Base-by-base conservation (phyloP, 2,329 filamentous ascomycete species). In the Geoglossum cookeanum region DNA sequence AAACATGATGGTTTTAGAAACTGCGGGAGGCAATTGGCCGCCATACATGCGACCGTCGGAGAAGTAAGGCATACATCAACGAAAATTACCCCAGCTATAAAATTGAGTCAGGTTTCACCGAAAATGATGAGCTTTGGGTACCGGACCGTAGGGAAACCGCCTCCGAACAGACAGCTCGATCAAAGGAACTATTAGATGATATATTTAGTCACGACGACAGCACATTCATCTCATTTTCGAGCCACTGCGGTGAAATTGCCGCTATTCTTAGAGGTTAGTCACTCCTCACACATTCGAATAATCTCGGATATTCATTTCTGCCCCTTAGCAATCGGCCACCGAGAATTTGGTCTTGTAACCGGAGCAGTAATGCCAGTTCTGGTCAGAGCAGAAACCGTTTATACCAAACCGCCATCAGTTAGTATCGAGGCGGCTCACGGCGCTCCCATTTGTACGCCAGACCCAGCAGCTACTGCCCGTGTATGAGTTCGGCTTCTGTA, bases 321-420 rank as follows among this genome's bases (percentile, higher is more conserved):
- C 48, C 6, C 37, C 65, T 8, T 29, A 55, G 79, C 79, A 0
- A 68, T 85, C 3, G 75, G 76, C 55, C 83, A 87, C 63, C 74
- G 76, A n/a, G 61, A 68, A 2, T 87, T 86, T 65, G 66, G 70
- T 1, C 70, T 87, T 11, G 72, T 71, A n/a, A 87, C 84, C 0
- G 83, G 84, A 7, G 77, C 80, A 58, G 76, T 83, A 6, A 82
- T 87, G 32, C 82, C 83, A 0, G 80, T 84, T 1, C 72, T 87
- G 1, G 77, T 87, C 37, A 79, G 77, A 67, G 80, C 77, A 0
- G 73, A 78, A 62, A 75, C 69, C 0, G 57, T 73, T 5, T 64
- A 65, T 22, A 65, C 44, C n/a, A 37, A 15, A 2, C 45, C 27
- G 37, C 55, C 55, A 17, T 33, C 55, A 29, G 15, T 30, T 27